phyloP scores from a whole-genome alignment of 345 rosid genomes.

The Linum trigynum region DNA sequence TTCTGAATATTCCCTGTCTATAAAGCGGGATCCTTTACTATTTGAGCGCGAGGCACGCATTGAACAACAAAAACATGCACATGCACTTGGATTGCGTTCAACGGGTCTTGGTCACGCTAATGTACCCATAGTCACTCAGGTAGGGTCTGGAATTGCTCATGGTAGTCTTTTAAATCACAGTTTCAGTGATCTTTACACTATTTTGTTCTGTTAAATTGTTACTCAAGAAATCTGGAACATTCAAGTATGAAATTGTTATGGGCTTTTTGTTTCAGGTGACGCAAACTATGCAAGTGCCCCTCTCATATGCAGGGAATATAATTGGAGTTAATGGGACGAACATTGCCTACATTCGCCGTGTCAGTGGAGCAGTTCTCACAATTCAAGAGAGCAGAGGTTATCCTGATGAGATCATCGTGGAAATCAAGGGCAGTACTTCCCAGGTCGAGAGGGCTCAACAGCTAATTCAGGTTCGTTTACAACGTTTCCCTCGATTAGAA shows the following conservation, averaged over 20 bases:
- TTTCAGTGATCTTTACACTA: background rate
- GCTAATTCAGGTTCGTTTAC: slow-evolving; percentile 44
- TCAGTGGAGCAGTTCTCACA: slow-evolving; percentile 65
- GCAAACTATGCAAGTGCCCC: slow-evolving; percentile 76
- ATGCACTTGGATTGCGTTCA: slow-evolving; percentile 37
- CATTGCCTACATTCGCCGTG: slow-evolving; percentile 60
- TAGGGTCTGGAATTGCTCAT: slow-evolving; percentile 12
- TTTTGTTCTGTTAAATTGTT: background rate
- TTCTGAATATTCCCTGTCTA: slow-evolving; percentile 38
- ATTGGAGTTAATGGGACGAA: slow-evolving; percentile 69
- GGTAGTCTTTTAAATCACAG: background rate
- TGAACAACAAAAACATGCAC: slow-evolving; percentile 52
- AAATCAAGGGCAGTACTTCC: slow-evolving; percentile 65
- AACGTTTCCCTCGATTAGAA: background rate
- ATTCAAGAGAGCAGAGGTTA: slow-evolving; percentile 55
- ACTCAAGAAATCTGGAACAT: background rate
- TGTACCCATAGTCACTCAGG: slow-evolving; percentile 60
- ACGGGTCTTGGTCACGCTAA: slow-evolving; percentile 37
- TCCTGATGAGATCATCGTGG: slow-evolving; percentile 68
- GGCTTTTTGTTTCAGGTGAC: slow-evolving; percentile 35
- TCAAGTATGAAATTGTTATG: background rate
- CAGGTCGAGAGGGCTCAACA: slow-evolving; percentile 73
- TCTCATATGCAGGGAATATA: slow-evolving; percentile 72
- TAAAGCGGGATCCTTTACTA: slow-evolving; percentile 45
- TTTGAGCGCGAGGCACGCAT: slow-evolving; percentile 44